Evolutionary conservation across 768 basidiomycete genomes (phyloP).

Genomic region (Suillus discolor): DNA sequence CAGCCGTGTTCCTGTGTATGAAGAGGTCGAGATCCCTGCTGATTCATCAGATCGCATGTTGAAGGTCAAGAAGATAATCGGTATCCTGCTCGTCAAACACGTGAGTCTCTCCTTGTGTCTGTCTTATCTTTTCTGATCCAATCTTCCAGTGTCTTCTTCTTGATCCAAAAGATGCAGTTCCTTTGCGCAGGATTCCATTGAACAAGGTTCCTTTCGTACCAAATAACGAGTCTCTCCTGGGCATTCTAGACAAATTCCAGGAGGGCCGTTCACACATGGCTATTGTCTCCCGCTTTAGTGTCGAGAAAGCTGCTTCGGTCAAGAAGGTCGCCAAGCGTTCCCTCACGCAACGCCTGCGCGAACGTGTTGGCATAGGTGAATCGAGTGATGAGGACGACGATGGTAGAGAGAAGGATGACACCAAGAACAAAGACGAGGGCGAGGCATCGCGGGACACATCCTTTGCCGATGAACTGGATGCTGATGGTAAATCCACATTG

Average conservation of each 20-base stretch:
- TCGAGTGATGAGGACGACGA: conserved; percentile 45
- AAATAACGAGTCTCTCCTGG: conserved; percentile 81
- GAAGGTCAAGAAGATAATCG: conserved; percentile 80
- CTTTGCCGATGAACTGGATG: conserved; percentile 35
- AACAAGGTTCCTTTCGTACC: conserved; percentile 89
- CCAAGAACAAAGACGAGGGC: conserved; percentile 21
- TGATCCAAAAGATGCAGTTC: conserved; percentile 86
- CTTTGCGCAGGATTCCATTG: conserved; percentile 79
- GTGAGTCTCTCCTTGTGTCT: conserved; percentile 24
- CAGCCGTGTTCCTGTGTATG: conserved; percentile 82
- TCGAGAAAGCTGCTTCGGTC: conserved; percentile 74
- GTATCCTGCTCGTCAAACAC: conserved; percentile 86
- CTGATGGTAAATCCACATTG: conserved; percentile 33
- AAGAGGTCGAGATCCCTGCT: conserved; percentile 67
- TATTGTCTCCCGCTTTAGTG: conserved; percentile 78
- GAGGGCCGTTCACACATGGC: conserved; percentile 93
- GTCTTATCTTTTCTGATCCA: neutral
- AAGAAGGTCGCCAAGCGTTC: conserved; percentile 84
- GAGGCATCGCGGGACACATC: conserved; percentile 29
- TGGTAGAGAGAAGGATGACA: conserved; percentile 22
- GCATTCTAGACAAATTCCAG: conserved; percentile 87
- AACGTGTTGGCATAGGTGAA: conserved; percentile 74
- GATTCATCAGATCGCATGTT: conserved; percentile 37
- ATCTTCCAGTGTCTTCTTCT: conserved; percentile 65
- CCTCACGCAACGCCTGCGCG: conserved; percentile 75